Evolutionary conservation across 2,329 filamentous ascomycete species (phyloP), one percentile per base, ranked within the genome.

Genomic region (Ceratocystis ficicola): DNA sequence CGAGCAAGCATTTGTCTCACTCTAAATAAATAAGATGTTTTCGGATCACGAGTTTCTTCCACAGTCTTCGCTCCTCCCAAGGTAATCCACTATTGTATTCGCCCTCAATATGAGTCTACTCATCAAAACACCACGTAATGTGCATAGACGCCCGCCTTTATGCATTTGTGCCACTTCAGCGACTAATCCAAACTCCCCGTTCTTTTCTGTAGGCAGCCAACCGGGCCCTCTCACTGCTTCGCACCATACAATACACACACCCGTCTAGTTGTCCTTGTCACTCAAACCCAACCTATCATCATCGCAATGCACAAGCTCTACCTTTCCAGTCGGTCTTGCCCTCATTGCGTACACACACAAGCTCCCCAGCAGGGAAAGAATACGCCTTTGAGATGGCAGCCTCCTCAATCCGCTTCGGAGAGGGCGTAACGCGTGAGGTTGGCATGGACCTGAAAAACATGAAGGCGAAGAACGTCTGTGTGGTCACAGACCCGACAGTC

Each of bases 351-450:
- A 76, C 76, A 36, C 83, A 80, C 72, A 89, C 89, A 17, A 91
- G 88, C 0, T 89, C 90, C 0, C 77, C 88, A 32, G 77, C 81
- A 7, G 81, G 91, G 72, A 66, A 66, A 74, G 94, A 99, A 75
- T 99, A 99, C 77, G 94, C 94, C 15, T 99, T 99, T 73, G 94
- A 99, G 75, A 95, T 99, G 93, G 94, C 94, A 0, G 91, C 94
- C 1, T 95, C 90, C 0, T 90, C 88, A 32, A 96, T 99, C 72
- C 86, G 94, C 12, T 99, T 97, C 72, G 94, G 94, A 0, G 90
- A 90, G 0, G 94, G 94, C 5, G 89, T 88, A 66, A 99, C 94
- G 28, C 90, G 90, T 75, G 94, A 99, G 76, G 91, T 99, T 22
- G 94, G 94, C 69, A 97, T 97, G 94, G 94, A 99, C 76, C 86